Base-by-base conservation (phyloP, 129 eudicot species). In the Artemisia annua region DNA sequence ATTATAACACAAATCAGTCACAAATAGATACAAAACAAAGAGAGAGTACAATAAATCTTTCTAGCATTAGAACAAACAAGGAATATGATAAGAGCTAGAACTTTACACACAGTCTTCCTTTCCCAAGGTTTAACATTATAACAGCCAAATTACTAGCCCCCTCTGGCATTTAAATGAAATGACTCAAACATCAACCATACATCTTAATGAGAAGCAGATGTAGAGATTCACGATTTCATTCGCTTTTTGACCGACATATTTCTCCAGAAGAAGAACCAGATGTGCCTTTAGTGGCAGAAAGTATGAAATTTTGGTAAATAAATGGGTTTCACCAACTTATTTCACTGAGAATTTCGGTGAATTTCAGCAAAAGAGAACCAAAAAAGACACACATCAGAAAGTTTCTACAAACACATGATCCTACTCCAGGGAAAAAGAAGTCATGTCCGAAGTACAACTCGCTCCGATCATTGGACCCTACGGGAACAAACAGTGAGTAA, bases 1-100 rank as follows among this genome's bases (percentile, higher is more conserved):
- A 50, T 26, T 20, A 77, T 62, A 66, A 61, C 17, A 54, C 39
- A 12, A 51, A 56, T 78, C 20, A 75, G 70, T 18, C 43, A 61
- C 11, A 11, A 30, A 75, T 44, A 44, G 50, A 76, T 43, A 61
- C 48, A 59, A 32, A 44, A 15, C 26, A 71, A 1, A 13, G 15
- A 58, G 10, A 44, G 26, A 39, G 46, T 39, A 39, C 46, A 39
- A 7, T 7, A 2, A 7, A 39, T 39, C 46, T 39, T 39, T 39
- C 46, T 7, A 39, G 46, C 46, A 39, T 39, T 7, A 39, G 1
- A 39, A 39, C 46, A 39, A 7, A 39, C 2, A 39, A 39, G 46
- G 46, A 39, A 39, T 39, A 39, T 39, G 46, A 39, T 39, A 39
- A 39, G 46, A 39, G 46, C 11, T 39, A 11, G 46, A 39, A 39